A percentile compares a stretch with the other conserved stretches of the same genome.
phyloP scores from a whole-genome alignment of 352 stramenopile species.

The Globisporangium solare region DNA sequence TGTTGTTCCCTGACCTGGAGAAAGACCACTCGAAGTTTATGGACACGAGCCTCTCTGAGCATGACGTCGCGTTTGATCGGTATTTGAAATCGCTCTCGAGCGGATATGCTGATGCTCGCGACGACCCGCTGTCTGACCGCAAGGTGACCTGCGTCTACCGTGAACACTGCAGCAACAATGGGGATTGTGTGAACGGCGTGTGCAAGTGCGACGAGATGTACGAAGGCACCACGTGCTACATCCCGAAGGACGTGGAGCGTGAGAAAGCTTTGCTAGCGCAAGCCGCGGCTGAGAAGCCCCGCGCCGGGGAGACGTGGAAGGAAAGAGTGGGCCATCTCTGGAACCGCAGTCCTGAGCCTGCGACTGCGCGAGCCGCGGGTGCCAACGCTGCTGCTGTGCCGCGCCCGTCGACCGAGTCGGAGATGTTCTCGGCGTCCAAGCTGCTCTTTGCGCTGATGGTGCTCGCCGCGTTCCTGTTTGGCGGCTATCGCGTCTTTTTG shows the following conservation, averaged over 20 bases:
- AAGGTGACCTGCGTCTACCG: constrained; percentile 65
- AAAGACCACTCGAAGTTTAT: constrained; percentile 55
- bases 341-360: constrained; percentile 30
- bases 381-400: not conserved
- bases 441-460: constrained; percentile 38
- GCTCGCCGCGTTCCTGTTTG: constrained; percentile 36
- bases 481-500: constrained; percentile 37
- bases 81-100: constrained; percentile 69
- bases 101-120: constrained; percentile 37
- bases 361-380: not conserved
- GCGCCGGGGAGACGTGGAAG: constrained; percentile 52
- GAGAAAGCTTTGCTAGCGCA: constrained; percentile 22
- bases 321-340: constrained; percentile 55
- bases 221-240: constrained; percentile 79
- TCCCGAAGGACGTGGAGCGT: constrained; percentile 52
- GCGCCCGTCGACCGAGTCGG: constrained; percentile 16
- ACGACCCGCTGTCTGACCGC: constrained; percentile 33
- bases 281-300: constrained; percentile 16
- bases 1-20: constrained; percentile 64
- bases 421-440: constrained; percentile 28
- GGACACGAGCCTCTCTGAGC: constrained; percentile 46
- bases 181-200: constrained; percentile 76
- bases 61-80: constrained; percentile 63
- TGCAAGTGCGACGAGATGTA: constrained; percentile 72
- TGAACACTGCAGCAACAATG: constrained; percentile 76